Evolutionary conservation across 73 alveolate species (phyloP), one percentile per base, ranked within the genome.

Genomic region (Paramecium sexaurelia): DNA sequence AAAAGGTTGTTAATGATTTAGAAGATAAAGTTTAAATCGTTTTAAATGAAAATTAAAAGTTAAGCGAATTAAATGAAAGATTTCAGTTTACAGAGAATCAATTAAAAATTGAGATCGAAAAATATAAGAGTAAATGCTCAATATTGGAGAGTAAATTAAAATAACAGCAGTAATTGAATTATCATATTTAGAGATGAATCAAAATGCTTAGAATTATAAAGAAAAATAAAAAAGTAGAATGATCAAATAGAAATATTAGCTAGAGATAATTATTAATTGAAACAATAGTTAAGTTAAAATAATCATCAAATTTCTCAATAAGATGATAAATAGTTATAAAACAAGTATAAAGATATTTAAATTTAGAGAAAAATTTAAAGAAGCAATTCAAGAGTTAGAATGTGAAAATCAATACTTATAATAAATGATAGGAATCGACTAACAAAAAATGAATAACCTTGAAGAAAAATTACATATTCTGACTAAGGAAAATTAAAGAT

Each of bases 121-220:
- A 71, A 71, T 71, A 71, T 36, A 71, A 71, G 17, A 71, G 56
- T 71, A 71, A 37, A 36, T 71, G 86, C 29, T 35, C 56, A 71
- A 35, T 71, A 33, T 32, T 71, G 26, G 86, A 71, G 43, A 71
- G 56, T 71, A 71, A 71, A 71, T 35, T 71, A 20, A 71, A 71
- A 71, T 37, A 71, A 71, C 13, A 29, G 11, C 15, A 71, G 86
- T 71, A 71, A 33, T 33, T 9, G 15, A 11, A 15, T 1, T 13
- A 13, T 35, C 6, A 35, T 71, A 71, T 71, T 5, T 33, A 71
- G 86, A 40, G 86, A 71, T 29, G 86, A 71, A 71, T 35, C 55
- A 27, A 71, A 71, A n/a, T 35, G 55, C 2, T 71, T 71, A 71
- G 86, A 71, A 15, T 36, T 71, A 13, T 71, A 71, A 9, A 71